Base-by-base conservation (phyloP, 108 stramenopile genomes). In the Nitzschia putrida region DNA sequence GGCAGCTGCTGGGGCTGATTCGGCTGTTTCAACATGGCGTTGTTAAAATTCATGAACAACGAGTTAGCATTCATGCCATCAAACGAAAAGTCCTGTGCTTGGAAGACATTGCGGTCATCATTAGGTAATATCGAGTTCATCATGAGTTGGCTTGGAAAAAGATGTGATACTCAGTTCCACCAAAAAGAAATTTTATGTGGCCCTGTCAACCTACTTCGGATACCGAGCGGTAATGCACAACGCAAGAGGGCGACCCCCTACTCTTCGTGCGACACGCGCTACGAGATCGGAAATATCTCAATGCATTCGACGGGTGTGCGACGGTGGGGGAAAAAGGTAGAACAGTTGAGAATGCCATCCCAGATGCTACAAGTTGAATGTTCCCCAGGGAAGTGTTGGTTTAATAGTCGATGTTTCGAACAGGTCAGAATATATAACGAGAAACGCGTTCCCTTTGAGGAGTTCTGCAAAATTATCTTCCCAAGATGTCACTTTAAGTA, bases 161-260 rank as follows among this genome's bases (percentile, higher is more conserved):
- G 13, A 23, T 18, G 49, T 50, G 16, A 4, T 20, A 16, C 18
- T 18, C 20, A 55, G 54, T 13, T 22, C 23, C 12, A 25, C 22
- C 16, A 55, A 22, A 25, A 3, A 2, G 54, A 55, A 24, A 22
- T 2, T 55, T 21, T 25, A 13, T 24, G 21, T 13, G 23, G 20
- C 13, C 8, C 1, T 24, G 23, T 21, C 23, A 21, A 55, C 54
- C 23, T 25, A 55, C 16, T 55, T 55, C 22, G 54, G 24, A 22
- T 55, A 55, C 54, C 54, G 54, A 55, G 22, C 54, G 54, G 54
- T 55, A 55, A 49, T 49, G n/a, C 47, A 49, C 47, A 49, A 49
- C 47, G 18, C 47, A 49, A 18, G 18, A 49, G 47, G n/a, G 47
- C 47, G 47, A 18, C 14, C 18, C n/a, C n/a, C 47, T 16, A 49